These are phyloP conservation scores for Sporothrix schenckii DNA, from an alignment of 2,329 filamentous ascomycete species.

Conservation along the genomic window DNA sequence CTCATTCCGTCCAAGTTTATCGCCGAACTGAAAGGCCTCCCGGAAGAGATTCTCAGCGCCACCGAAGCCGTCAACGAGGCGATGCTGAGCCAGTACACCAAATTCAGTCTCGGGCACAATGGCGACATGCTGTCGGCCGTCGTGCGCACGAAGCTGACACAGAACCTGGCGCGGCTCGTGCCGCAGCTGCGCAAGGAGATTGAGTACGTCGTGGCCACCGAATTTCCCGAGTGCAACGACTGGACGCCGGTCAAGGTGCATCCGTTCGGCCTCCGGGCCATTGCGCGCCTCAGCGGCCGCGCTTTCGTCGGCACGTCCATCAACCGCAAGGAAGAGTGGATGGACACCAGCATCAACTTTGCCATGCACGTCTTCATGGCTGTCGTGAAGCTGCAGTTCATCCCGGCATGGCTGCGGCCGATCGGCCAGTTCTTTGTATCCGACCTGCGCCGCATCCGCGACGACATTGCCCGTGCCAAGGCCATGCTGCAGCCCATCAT, in stretches of 20 bases:
- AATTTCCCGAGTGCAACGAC: conserved; percentile 55
- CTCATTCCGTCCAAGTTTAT: conserved; percentile 52
- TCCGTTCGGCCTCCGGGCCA: conserved; percentile 54
- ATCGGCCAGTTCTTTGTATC: conserved; percentile 52
- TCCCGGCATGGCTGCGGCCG: conserved; percentile 55
- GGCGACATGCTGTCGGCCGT: conserved; percentile 50
- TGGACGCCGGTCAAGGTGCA: conserved; percentile 60
- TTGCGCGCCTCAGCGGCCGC: conserved; percentile 58
- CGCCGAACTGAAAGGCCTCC: conserved; percentile 52
- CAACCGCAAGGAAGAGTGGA: conserved; percentile 58
- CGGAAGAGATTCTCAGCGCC: conserved; percentile 54
- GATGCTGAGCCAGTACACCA: conserved; percentile 56
- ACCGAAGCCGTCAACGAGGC: conserved; percentile 55
- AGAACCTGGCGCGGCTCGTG: conserved; percentile 52
- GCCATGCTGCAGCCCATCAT: conserved; percentile 52
- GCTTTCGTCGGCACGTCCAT: conserved; percentile 57
- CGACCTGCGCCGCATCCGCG: conserved; percentile 51
- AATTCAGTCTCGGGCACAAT: conserved; percentile 53
- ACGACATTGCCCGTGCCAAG: conserved; percentile 49
- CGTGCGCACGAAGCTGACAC: conserved; percentile 52
- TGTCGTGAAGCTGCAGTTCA: conserved; percentile 55
- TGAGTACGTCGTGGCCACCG: conserved; percentile 50
- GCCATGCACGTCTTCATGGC: conserved; percentile 54
- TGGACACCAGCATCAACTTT: conserved; percentile 56
- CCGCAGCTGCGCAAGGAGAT: conserved; percentile 53